These are phyloP conservation scores for Verbascum thapsus DNA, from an alignment of 257 asterid species.

Conservation along the genomic window DNA sequence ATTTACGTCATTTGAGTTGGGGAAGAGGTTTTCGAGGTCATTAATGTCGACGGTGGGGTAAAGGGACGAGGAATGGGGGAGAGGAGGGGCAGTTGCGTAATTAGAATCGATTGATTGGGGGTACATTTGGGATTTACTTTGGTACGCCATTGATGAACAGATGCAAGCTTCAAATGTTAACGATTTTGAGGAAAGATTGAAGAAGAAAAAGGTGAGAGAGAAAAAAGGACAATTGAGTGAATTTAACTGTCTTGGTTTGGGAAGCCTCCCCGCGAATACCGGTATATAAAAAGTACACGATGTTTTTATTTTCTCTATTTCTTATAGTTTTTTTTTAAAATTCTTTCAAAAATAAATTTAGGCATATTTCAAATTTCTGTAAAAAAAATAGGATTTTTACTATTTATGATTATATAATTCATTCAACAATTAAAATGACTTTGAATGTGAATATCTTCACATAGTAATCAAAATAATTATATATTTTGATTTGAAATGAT, in stretches of 20 bases:
- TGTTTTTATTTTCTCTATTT: no score
- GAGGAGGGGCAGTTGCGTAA: conserved; percentile 36
- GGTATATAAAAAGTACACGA: no score
- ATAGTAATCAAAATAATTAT: no score
- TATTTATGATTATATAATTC: no score
- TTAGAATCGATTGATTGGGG: conserved; percentile 50
- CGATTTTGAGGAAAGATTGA: neutral
- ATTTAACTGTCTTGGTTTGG: conserved; percentile 15
- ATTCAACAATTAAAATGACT: no score
- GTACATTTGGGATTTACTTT: conserved; percentile 54
- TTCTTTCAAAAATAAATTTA: no score
- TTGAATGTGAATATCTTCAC: no score
- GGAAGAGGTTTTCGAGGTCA: conserved; percentile 54
- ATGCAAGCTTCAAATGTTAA: conserved; percentile 10
- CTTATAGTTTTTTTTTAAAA: no score
- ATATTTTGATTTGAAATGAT: no score
- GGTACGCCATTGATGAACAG: conserved; percentile 55
- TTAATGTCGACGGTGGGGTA: conserved; percentile 58
- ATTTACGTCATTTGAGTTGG: conserved; percentile 30
- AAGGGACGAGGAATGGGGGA: conserved; percentile 35
- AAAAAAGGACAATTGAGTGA: conserved; percentile 11
- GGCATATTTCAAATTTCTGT: no score
- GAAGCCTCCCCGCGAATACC: conserved; percentile 40
- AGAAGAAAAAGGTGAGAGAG: neutral
- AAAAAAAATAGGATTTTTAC: no score